A percentile compares a stretch with the other conserved stretches of the same genome.
Conservation (phyloP, 2,329 filamentous ascomycete genomes). For the Penicillium sp. region DNA sequence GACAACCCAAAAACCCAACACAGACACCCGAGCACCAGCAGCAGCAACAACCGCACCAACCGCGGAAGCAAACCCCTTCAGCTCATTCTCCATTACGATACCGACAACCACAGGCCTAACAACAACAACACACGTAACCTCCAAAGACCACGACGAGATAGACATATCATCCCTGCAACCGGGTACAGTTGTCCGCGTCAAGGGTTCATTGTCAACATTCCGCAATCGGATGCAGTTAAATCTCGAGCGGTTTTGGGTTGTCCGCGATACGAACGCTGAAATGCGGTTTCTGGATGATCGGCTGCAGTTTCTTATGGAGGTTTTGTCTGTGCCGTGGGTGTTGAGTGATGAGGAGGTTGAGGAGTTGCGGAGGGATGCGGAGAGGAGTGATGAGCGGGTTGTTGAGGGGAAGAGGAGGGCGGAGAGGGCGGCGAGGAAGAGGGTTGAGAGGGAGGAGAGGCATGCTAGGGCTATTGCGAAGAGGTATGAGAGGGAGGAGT, state of each 20-base stretch:
- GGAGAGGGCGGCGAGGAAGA: conserved; percentile 25
- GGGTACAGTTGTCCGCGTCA: conserved; percentile 54
- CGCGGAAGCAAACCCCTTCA: too few species aligned
- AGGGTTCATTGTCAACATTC: conserved; percentile 54
- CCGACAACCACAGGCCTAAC: not conserved
- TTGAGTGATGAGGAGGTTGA: conserved; percentile 45
- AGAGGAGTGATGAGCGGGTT: conserved; percentile 39
- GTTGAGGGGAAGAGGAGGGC: conserved; percentile 37
- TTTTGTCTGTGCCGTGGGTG: conserved; percentile 54
- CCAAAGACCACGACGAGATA: conserved; percentile 39
- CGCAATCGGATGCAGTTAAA: conserved; percentile 51
- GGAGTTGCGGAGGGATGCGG: conserved; percentile 41
- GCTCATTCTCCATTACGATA: not conserved
- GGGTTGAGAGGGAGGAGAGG: conserved; percentile 33
- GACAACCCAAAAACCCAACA: conserved; percentile 11
- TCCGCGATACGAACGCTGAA: conserved; percentile 54
- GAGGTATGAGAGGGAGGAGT: conserved; percentile 43
- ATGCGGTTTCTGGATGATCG: conserved; percentile 52
- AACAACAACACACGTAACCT: conserved; percentile 21
- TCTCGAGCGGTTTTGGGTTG: conserved; percentile 50
- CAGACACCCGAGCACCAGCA: not conserved
- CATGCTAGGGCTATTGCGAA: conserved; percentile 36
- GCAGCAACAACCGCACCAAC: conserved; percentile 21
- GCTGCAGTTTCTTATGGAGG: conserved; percentile 47
- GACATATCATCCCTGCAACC: conserved; percentile 47